Percentiles rank a stretch among this genome's conserved stretches.
Evolutionary conservation across 208 protist genomes (phyloP).

Genomic region (Trichomonas tenax): DNA sequence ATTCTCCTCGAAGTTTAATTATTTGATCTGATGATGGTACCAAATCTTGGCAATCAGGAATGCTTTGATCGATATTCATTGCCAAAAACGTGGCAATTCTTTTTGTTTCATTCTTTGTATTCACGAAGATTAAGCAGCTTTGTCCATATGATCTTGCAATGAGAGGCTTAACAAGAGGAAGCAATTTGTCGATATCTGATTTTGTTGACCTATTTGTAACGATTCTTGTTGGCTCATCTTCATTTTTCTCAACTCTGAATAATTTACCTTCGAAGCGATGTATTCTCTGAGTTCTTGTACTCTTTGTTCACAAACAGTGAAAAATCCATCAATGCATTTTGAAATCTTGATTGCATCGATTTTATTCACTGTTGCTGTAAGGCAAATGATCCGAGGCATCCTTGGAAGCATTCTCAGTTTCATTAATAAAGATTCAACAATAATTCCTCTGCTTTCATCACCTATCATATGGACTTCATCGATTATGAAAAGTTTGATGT

Average conservation of each 20-base stretch:
- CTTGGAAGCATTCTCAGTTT: not conserved
- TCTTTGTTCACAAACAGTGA: not conserved
- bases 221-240: not conserved
- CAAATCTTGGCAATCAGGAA: not conserved
- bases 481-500: not conserved
- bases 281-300: not conserved
- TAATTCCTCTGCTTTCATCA: not conserved
- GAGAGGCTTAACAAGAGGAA: too few species aligned
- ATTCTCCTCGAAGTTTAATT: not conserved
- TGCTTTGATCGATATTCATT: not conserved
- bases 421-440: not conserved
- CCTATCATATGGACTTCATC: not conserved
- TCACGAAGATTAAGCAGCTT: not conserved
- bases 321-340: not conserved
- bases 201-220: not conserved
- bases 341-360: not conserved
- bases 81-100: not conserved
- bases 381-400: not conserved
- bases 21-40: not conserved
- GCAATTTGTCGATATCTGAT: not conserved
- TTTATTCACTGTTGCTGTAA: not conserved
- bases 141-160: not conserved
- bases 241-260: not conserved
- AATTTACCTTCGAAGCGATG: not conserved
- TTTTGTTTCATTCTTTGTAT: not conserved